These are phyloP conservation scores for Aspergillus sp. DNA, from an alignment of 2,329 filamentous ascomycete species.

Conservation along the genomic window DNA sequence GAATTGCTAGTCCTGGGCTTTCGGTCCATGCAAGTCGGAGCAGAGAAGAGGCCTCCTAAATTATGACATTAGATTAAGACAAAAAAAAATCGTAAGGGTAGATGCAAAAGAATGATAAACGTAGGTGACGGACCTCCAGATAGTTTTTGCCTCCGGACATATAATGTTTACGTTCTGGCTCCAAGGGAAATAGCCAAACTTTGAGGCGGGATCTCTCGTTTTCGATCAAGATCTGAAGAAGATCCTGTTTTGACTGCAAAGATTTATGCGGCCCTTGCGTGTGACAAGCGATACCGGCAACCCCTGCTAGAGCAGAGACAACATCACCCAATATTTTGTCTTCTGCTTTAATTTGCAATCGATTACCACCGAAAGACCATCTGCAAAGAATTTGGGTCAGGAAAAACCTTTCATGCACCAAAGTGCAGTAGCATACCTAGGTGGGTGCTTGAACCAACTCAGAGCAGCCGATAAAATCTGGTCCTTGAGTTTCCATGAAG, in stretches of 20 bases:
- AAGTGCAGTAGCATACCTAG: slow-evolving; percentile 45
- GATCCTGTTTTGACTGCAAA: slow-evolving; percentile 71
- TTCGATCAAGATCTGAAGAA: slow-evolving; percentile 75
- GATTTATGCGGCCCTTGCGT: slow-evolving; percentile 55
- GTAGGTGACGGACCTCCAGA: slow-evolving; percentile 30
- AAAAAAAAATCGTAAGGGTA: background rate
- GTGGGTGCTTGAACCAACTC: slow-evolving; percentile 79
- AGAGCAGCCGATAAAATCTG: slow-evolving; percentile 80
- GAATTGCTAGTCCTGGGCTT: slow-evolving; percentile 78
- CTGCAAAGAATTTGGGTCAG: slow-evolving; percentile 27
- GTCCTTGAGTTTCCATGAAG: slow-evolving; percentile 82
- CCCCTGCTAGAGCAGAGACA: slow-evolving; percentile 58
- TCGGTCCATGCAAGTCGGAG: slow-evolving; percentile 83
- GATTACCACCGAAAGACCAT: slow-evolving; percentile 95
- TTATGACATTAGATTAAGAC: slow-evolving; percentile 6
- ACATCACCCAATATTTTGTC: slow-evolving; percentile 76
- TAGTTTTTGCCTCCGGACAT: slow-evolving; percentile 39
- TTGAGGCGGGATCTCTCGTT: slow-evolving; percentile 78
- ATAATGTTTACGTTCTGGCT: slow-evolving; percentile 55
- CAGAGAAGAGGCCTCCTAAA: slow-evolving; percentile 56
- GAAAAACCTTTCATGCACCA: background rate
- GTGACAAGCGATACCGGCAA: slow-evolving; percentile 55
- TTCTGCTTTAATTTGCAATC: slow-evolving; percentile 90
- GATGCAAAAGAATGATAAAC: background rate
- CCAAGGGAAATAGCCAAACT: slow-evolving; percentile 85